A percentile compares a stretch with the other conserved stretches of the same genome.
Evolutionary conservation across 257 asterid genomes (phyloP).

Genomic region (Parsonsia alboflavescens): DNA sequence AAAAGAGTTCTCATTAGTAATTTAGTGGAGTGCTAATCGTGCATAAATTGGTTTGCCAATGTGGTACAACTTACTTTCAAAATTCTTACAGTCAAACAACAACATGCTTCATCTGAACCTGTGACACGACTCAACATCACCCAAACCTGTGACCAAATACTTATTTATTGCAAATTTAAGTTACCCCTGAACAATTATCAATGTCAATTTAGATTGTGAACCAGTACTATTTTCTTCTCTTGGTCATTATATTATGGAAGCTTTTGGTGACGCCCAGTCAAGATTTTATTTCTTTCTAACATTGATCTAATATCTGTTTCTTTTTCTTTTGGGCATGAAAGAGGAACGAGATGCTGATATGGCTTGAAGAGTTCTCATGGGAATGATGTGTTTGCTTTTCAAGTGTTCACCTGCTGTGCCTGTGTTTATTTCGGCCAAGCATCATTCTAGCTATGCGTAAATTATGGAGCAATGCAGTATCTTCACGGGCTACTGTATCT

Average conservation of each 20-base stretch:
- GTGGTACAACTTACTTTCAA: no score
- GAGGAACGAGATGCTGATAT: constrained; percentile 89
- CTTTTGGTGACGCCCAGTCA: no score
- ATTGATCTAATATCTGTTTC: background rate
- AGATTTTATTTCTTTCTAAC: background rate
- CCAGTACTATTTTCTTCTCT: background rate
- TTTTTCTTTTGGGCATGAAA: constrained; percentile 21
- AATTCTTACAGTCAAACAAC: no score
- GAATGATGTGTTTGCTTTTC: constrained; percentile 26
- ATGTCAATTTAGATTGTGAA: background rate
- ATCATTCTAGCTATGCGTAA: background rate
- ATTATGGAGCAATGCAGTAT: background rate
- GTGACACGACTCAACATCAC: no score
- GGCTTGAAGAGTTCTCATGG: constrained; percentile 73
- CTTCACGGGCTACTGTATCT: no score
- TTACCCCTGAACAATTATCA: background rate
- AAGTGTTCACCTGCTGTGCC: background rate
- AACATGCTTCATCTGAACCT: no score
- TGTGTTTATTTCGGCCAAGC: background rate
- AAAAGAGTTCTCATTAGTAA: background rate
- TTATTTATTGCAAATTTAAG: no score
- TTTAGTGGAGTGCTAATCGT: no score
- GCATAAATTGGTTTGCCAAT: no score
- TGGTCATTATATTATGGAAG: background rate
- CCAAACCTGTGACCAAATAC: no score